Conservation (phyloP, 768 basidiomycete genomes). For the Tulasnella sp. region DNA sequence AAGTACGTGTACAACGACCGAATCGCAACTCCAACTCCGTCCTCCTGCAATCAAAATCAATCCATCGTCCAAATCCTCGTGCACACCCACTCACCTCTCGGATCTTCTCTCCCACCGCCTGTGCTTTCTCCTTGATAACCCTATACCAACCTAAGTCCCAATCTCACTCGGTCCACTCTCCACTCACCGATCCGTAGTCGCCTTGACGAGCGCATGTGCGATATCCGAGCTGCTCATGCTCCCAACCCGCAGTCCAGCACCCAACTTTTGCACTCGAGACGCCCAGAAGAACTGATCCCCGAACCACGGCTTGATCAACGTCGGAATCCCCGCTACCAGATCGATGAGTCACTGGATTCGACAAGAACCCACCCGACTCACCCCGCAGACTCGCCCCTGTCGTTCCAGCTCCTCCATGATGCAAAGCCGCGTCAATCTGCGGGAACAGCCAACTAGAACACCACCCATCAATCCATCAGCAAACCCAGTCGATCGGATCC, state of each 20-base stretch:
- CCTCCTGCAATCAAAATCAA: constrained; percentile 43
- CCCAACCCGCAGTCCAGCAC: constrained; percentile 38
- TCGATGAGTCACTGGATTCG: not conserved
- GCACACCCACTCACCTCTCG: constrained; percentile 30
- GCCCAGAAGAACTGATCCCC: constrained; percentile 61
- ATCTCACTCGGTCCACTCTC: not conserved
- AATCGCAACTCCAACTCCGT: constrained; percentile 47
- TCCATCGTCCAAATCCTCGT: too few species aligned
- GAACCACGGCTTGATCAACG: constrained; percentile 59
- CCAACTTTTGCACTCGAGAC: constrained; percentile 47
- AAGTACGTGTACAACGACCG: constrained; percentile 44
- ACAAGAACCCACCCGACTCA: constrained; percentile 15
- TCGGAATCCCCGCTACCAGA: constrained; percentile 42
- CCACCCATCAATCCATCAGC: too few species aligned
- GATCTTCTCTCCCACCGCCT: constrained; percentile 35
- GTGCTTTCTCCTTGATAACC: constrained; percentile 51
- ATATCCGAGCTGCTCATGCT: constrained; percentile 38
- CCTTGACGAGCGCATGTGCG: constrained; percentile 41
- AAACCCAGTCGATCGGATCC: too few species aligned
- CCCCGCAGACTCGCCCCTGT: constrained; percentile 51
- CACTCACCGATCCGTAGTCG: constrained; percentile 40
- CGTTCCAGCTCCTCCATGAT: constrained; percentile 61
- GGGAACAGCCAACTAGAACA: constrained; percentile 51
- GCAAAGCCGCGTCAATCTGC: constrained; percentile 46
- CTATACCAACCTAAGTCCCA: constrained; percentile 22